Base-by-base conservation (phyloP, 73 alveolate species). In the Paramecium sonneborni region DNA sequence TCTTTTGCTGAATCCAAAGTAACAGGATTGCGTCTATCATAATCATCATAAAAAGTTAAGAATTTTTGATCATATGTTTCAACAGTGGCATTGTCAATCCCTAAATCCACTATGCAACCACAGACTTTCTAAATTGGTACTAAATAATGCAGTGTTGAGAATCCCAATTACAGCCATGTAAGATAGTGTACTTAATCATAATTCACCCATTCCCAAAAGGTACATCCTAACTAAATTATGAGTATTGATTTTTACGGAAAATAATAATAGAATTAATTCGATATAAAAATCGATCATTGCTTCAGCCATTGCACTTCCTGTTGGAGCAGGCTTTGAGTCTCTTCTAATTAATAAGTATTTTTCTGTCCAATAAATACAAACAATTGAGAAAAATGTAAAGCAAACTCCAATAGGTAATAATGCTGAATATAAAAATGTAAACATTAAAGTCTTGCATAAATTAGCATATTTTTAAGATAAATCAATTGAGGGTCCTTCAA, bases 1-100 rank as follows among this genome's bases (percentile, higher is more conserved):
- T 88, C 94, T 20, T 37, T 88, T 4, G 94, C 94, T 8, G 70
- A 46, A 57, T 69, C 87, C 21, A 62, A 21, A 11, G 94, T 88
- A 0, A 88, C 94, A 15, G 94, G 94, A 69, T 88, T 88, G 12
- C 91, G 28, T 70, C 94, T 68, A 44, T 72, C 86, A 72, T 72
- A 72, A n/a, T 72, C 86, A 72, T 72, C 86, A 11, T 32, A 38
- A 21, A 72, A 72, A 11, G 86, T 72, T 35, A 72, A 35, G 37
- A 12, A 72, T 35, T 72, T 72, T 72, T 72, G 62, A 37, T 72
- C 86, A 37, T 72, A 72, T 32, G 86, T 32, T 38, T 72, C 86
- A n/a, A 37, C 67, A 0, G 86, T 72, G 57, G 86, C 86, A 72
- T 72, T 72, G 15, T 46, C 74, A 14, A 32, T 79, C 1, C 90